These are phyloP conservation scores for Ophiocordyceps camponoti-leonardi DNA, from an alignment of 2,329 filamentous ascomycete genomes.

Conservation along the genomic window DNA sequence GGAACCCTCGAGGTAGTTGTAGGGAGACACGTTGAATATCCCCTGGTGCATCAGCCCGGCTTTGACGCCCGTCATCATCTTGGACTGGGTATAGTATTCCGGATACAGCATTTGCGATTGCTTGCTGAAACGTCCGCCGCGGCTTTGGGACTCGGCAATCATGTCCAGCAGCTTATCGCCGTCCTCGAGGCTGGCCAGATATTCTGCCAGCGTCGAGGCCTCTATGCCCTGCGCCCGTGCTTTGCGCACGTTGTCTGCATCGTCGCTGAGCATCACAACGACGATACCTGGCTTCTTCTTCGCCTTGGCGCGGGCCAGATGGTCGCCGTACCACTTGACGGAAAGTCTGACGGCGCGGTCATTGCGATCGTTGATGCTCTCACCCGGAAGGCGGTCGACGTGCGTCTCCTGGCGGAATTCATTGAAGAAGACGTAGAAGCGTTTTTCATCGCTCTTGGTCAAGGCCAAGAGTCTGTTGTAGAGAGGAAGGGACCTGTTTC, in stretches of 20 bases:
- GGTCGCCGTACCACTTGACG: slow-evolving; percentile 78
- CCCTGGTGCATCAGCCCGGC: slow-evolving; percentile 82
- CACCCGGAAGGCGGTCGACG: slow-evolving; percentile 53
- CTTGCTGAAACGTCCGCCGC: slow-evolving; percentile 45
- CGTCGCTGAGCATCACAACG: slow-evolving; percentile 87
- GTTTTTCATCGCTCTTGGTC: slow-evolving; percentile 90
- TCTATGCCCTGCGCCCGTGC: slow-evolving; percentile 59
- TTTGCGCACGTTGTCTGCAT: slow-evolving; percentile 72
- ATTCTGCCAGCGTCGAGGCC: slow-evolving; percentile 52
- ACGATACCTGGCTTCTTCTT: slow-evolving; percentile 55
- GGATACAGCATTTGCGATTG: slow-evolving; percentile 60
- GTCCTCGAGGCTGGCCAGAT: slow-evolving; percentile 71
- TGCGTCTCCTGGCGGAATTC: slow-evolving; percentile 92
- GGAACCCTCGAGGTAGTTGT: slow-evolving; percentile 93
- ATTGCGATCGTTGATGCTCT: slow-evolving; percentile 92
- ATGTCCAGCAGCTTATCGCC: slow-evolving; percentile 79
- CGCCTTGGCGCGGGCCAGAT: slow-evolving; percentile 49
- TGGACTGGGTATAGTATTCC: slow-evolving; percentile 78
- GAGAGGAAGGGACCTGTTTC: slow-evolving; percentile 80
- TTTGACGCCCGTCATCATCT: slow-evolving; percentile 87
- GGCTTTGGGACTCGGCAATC: slow-evolving; percentile 67
- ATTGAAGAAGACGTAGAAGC: slow-evolving; percentile 98
- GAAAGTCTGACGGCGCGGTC: slow-evolving; percentile 78
- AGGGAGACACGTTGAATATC: slow-evolving; percentile 87
- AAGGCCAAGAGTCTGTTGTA: slow-evolving; percentile 86